A percentile compares a stretch with the other conserved stretches of the same genome.
These are phyloP conservation scores for Trichoderma koningii DNA, from an alignment of 2,329 filamentous ascomycete genomes.

Conservation along the genomic window DNA sequence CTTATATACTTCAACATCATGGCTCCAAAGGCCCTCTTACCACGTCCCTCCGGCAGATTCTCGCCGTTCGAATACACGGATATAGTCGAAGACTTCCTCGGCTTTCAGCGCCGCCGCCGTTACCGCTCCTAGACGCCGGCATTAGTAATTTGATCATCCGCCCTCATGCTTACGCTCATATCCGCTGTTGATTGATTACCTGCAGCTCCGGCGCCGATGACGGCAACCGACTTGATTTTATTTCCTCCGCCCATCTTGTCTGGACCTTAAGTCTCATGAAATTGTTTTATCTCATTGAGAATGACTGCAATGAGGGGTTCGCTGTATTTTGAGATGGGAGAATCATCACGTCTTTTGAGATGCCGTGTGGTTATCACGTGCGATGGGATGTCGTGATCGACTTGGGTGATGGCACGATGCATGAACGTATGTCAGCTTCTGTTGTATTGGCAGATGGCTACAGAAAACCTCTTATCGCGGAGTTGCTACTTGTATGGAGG, in stretches of 20 bases:
- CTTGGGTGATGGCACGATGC: constrained; percentile 25
- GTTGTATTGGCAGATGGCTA: constrained; percentile 12
- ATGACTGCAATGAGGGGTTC: background rate
- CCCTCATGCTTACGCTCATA: background rate
- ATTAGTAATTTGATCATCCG: constrained; percentile 22
- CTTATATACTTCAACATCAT: background rate
- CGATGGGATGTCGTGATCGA: constrained; percentile 23
- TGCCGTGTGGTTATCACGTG: constrained; percentile 24
- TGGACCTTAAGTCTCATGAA: background rate
- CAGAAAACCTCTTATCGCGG: constrained; percentile 17
- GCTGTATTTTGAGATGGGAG: background rate
- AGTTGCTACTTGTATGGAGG: background rate
- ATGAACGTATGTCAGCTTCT: constrained; percentile 12
- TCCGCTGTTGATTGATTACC: constrained; percentile 2
- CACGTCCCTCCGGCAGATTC: constrained; percentile 50
- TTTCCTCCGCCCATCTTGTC: constrained; percentile 25
- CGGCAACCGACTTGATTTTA: constrained; percentile 26
- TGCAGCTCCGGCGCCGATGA: constrained; percentile 28
- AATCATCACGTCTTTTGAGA: background rate
- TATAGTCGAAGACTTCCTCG: constrained; percentile 47
- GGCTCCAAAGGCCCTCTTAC: constrained; percentile 33
- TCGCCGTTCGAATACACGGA: constrained; percentile 47
- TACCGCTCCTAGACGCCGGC: constrained; percentile 44
- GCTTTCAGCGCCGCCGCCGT: constrained; percentile 51
- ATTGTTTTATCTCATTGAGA: background rate